phyloP scores from a whole-genome alignment of 1,284 basidiomycete species.

The Fomitiporia mediterranea region DNA sequence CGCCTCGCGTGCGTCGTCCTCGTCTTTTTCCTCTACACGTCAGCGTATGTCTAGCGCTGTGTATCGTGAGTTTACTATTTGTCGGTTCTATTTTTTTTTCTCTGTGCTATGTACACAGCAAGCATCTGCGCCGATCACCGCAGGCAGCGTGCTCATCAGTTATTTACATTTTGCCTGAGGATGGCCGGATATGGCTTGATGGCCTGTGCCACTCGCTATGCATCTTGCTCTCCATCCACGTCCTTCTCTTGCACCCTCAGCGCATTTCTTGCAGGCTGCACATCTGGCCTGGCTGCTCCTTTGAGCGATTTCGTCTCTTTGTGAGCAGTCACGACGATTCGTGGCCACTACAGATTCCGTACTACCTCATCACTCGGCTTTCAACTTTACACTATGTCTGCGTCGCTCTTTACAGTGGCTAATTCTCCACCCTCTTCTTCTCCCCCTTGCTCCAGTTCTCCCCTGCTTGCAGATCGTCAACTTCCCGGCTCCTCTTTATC shows the following conservation, averaged over 20 bases:
- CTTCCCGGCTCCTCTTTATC: conserved; percentile 26
- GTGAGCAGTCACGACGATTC: not conserved
- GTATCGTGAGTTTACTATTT: conserved; percentile 4
- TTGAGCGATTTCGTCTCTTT: not conserved
- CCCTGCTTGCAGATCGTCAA: conserved; percentile 24
- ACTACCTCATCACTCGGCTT: conserved; percentile 9
- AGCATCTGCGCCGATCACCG: not conserved
- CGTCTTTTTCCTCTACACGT: not conserved
- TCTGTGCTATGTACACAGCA: not conserved
- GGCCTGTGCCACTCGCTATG: conserved; percentile 1
- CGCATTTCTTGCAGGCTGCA: conserved; percentile 4
- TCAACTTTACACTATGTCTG: conserved; percentile 20
- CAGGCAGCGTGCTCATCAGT: not conserved
- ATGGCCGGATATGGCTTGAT: not conserved
- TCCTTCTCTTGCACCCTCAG: not conserved
- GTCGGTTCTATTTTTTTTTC: not conserved
- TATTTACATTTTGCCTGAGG: conserved; percentile 2
- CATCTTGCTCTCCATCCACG: conserved; percentile 13
- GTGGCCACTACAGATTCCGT: conserved; percentile 11
- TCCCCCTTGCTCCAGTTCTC: conserved; percentile 16
- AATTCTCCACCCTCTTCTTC: conserved; percentile 17
- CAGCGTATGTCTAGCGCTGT: conserved; percentile 5
- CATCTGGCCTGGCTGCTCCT: conserved; percentile 11
- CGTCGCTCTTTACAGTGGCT: conserved; percentile 17
- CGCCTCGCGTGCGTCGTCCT: not conserved